phyloP scores from a whole-genome alignment of 352 stramenopile species.

The Phytophthora quininea region DNA sequence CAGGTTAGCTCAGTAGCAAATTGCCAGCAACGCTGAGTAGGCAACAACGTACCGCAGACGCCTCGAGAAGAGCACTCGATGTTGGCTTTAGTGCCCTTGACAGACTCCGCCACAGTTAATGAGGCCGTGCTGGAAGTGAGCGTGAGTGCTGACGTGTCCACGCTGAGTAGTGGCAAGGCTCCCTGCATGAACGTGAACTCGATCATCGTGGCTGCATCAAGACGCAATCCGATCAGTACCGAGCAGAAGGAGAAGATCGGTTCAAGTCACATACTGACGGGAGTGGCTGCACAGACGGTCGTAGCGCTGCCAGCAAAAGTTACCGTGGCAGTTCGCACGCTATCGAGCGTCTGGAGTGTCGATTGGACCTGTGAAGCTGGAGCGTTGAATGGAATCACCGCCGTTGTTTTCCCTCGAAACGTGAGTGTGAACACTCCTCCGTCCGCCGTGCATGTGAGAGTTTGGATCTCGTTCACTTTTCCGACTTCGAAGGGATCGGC shows the following conservation, averaged over 20 bases:
- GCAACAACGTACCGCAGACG: slow-evolving; percentile 59
- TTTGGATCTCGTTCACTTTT: slow-evolving; percentile 78
- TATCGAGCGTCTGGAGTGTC: slow-evolving; percentile 60
- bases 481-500: slow-evolving; percentile 81
- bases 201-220: slow-evolving; percentile 49
- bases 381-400: slow-evolving; percentile 57
- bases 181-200: slow-evolving; percentile 78
- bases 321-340: slow-evolving; percentile 59
- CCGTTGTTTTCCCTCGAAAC: slow-evolving; percentile 70
- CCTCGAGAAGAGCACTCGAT: slow-evolving; percentile 75
- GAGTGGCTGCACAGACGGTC: slow-evolving; percentile 45
- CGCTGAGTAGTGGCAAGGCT: slow-evolving; percentile 53
- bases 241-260: neutral
- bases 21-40: neutral
- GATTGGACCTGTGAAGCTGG: slow-evolving; percentile 42
- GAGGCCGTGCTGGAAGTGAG: slow-evolving; percentile 33
- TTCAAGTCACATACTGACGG: slow-evolving; percentile 43
- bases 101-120: slow-evolving; percentile 38
- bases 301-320: slow-evolving; percentile 43
- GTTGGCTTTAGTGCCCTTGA: slow-evolving; percentile 80
- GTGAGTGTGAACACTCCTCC: slow-evolving; percentile 69
- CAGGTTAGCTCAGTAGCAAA: neutral
- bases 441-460: slow-evolving; percentile 55
- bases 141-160: slow-evolving; percentile 45
- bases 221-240: neutral